These are phyloP conservation scores for Xylogone sp. DNA, from an alignment of 2,329 filamentous ascomycete species.

Conservation along the genomic window DNA sequence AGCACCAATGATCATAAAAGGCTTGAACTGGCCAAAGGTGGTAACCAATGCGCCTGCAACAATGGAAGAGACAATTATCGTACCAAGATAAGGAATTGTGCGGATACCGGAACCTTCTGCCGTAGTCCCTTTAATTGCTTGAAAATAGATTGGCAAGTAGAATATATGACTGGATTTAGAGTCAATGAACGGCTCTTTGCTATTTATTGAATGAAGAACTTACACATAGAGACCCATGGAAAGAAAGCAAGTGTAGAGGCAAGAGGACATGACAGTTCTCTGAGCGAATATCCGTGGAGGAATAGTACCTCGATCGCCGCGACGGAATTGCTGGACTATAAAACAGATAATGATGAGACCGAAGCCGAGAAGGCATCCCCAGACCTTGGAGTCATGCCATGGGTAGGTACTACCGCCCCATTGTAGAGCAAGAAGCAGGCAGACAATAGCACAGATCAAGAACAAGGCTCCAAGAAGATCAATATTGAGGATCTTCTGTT, in stretches of 20 bases:
- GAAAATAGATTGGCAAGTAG: conserved; percentile 49
- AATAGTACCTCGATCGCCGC: conserved; percentile 47
- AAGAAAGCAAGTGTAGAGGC: conserved; percentile 29
- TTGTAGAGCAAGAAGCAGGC: conserved; percentile 43
- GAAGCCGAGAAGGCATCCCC: conserved; percentile 40
- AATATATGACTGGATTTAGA: conserved; percentile 48
- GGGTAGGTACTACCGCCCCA: conserved; percentile 33
- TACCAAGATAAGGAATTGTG: conserved; percentile 39
- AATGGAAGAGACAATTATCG: conserved; percentile 39
- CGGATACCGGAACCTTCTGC: conserved; percentile 36
- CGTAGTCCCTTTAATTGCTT: conserved; percentile 39
- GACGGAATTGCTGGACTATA: conserved; percentile 34
- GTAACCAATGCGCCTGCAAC: conserved; percentile 36
- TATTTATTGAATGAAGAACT: conserved; percentile 7
- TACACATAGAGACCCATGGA: conserved; percentile 29
- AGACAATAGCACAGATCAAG: conserved; percentile 41
- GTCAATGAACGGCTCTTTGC: conserved; percentile 31
- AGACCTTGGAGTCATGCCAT: conserved; percentile 36
- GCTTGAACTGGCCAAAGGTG: conserved; percentile 37
- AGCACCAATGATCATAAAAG: conserved; percentile 41
- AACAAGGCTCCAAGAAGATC: conserved; percentile 42
- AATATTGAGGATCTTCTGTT: conserved; percentile 42
- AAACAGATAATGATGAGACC: conserved; percentile 32
- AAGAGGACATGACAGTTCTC: conserved; percentile 31
- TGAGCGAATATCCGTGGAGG: conserved; percentile 40